Evolutionary conservation across 352 stramenopile genomes (phyloP).

Genomic region (Globisporangium ultimum): DNA sequence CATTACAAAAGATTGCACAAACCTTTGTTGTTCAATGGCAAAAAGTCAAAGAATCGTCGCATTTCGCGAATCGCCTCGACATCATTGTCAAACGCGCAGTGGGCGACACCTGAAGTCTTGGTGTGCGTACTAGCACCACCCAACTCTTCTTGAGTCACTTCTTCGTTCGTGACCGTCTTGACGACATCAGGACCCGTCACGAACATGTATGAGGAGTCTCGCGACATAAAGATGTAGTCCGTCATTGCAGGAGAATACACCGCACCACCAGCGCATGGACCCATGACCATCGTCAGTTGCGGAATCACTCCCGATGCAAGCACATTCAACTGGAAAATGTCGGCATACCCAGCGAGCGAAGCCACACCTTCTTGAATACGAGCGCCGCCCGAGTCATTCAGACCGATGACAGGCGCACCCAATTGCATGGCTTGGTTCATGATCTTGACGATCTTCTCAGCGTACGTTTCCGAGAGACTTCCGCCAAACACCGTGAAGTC

Average conservation of each 20-base stretch:
- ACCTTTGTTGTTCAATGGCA: constrained; percentile 92
- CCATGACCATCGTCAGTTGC: constrained; percentile 98
- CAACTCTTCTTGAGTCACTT: constrained; percentile 93
- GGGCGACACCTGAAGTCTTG: constrained; percentile 93
- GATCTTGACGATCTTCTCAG: constrained; percentile 98
- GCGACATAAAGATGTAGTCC: constrained; percentile 99
- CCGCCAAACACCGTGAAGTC: constrained; percentile 99
- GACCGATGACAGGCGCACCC: constrained; percentile 95
- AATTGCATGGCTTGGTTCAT: constrained; percentile 97
- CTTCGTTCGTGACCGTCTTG: constrained; percentile 97
- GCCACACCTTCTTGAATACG: constrained; percentile 98
- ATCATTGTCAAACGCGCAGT: constrained; percentile 96
- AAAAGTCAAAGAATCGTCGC: constrained; percentile 94
- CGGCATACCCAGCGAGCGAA: constrained; percentile 96
- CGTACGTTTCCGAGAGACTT: constrained; percentile 94
- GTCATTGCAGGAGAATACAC: constrained; percentile 98
- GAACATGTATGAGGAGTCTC: constrained; percentile 98
- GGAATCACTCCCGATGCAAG: constrained; percentile 92
- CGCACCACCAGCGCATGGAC: constrained; percentile 94
- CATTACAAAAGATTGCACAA: neutral
- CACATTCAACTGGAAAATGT: constrained; percentile 99
- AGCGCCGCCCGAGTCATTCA: constrained; percentile 97
- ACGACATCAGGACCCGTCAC: constrained; percentile 98
- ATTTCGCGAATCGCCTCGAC: constrained; percentile 92
- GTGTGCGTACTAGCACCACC: constrained; percentile 95